Conservation (phyloP, 2,329 filamentous ascomycete genomes). For the Dactylellina sp. region DNA sequence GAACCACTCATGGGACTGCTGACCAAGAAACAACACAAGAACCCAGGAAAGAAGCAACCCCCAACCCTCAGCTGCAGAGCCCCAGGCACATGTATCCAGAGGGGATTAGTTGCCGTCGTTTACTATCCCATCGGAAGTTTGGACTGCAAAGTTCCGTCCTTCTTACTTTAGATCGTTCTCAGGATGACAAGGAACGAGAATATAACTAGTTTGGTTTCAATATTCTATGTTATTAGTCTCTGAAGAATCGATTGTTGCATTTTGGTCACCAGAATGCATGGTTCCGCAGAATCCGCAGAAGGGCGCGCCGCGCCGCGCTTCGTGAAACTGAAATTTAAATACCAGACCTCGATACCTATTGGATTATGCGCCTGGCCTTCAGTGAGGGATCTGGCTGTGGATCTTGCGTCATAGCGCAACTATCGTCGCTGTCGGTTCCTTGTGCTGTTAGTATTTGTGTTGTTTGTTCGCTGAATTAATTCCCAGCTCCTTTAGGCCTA, state of each 20-base stretch:
- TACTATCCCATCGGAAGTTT: neutral
- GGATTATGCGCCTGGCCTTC: neutral
- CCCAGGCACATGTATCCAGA: conserved; percentile 19
- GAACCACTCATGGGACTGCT: conserved; percentile 23
- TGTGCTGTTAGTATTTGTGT: conserved; percentile 8
- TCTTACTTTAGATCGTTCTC: neutral
- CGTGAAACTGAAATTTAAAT: neutral
- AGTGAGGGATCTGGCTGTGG: neutral
- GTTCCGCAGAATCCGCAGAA: conserved; percentile 1
- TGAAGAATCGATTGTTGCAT: neutral
- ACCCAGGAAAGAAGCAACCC: neutral
- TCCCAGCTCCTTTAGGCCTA: neutral
- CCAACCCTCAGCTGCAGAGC: neutral
- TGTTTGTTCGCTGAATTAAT: neutral
- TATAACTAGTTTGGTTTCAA: neutral
- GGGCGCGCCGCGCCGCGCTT: conserved; percentile 3
- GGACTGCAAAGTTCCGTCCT: too few species aligned
- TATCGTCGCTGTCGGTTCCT: neutral
- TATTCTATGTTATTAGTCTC: neutral
- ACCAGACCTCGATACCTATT: neutral
- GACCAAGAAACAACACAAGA: conserved; percentile 48
- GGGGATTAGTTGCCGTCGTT: conserved; percentile 7
- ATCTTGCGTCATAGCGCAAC: conserved; percentile 24
- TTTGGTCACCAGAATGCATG: neutral
- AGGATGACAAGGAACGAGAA: neutral